These are phyloP conservation scores for Sophora flavescens DNA, from an alignment of 306 rosid species.

Conservation along the genomic window DNA sequence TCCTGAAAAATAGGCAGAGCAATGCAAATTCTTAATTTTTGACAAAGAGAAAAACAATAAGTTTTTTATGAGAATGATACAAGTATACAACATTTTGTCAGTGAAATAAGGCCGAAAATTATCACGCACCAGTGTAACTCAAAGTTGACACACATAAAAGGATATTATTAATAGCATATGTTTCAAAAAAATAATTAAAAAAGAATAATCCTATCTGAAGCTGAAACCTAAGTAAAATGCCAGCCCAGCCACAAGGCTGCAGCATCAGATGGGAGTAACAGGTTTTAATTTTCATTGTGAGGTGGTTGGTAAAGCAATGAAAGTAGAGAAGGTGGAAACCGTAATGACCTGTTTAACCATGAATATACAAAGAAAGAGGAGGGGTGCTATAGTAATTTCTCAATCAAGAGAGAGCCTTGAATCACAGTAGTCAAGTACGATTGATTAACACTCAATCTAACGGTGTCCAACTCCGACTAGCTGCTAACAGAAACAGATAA, in stretches of 20 bases:
- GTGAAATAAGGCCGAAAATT: conserved; percentile 9
- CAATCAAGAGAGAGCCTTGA: too few relatives aligned
- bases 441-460: too few relatives aligned
- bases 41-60: neutral
- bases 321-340: too few relatives aligned
- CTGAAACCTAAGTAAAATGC: neutral
- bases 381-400: too few relatives aligned
- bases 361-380: too few relatives aligned
- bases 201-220: neutral
- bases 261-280: neutral
- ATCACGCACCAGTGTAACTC: conserved; percentile 10
- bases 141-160: neutral
- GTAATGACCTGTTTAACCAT: too few relatives aligned
- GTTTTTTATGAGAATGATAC: neutral
- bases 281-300: too few relatives aligned
- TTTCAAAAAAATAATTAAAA: too few relatives aligned
- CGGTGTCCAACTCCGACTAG: too few relatives aligned
- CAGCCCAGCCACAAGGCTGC: neutral
- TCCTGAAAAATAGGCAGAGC: conserved; percentile 55
- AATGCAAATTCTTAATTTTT: conserved; percentile 23
- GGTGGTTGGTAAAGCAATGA: too few relatives aligned
- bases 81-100: neutral
- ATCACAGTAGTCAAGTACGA: too few relatives aligned
- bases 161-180: neutral
- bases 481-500: too few relatives aligned